phyloP scores from a whole-genome alignment of 148 eudicot species.

The Talinum fruticosum region DNA sequence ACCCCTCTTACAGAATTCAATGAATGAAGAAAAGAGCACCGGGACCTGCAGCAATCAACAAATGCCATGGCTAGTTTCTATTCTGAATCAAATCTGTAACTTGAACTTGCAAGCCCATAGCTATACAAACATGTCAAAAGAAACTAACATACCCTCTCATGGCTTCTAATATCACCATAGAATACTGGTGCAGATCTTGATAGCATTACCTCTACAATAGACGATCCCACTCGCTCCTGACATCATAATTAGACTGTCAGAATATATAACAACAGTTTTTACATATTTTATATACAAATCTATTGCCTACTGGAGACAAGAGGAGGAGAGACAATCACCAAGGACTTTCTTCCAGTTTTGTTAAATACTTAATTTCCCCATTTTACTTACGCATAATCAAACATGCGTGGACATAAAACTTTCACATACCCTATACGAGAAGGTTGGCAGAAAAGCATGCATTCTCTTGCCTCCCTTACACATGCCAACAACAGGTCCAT shows the following conservation, averaged over 20 bases:
- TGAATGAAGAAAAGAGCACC: conserved; percentile 74
- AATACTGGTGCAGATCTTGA: conserved; percentile 79
- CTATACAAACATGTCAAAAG: neutral
- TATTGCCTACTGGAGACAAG: neutral
- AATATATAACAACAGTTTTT: neutral
- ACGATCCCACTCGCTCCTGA: conserved; percentile 66
- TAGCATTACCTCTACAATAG: conserved; percentile 78
- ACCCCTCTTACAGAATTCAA: conserved; percentile 54
- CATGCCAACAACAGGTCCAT: neutral
- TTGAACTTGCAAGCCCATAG: neutral
- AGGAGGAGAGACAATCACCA: neutral
- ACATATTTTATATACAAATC: neutral
- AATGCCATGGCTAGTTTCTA: conserved; percentile 4
- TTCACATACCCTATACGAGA: neutral
- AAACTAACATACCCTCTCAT: conserved; percentile 64
- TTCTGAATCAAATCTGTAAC: neutral
- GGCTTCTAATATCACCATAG: conserved; percentile 91
- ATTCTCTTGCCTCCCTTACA: neutral
- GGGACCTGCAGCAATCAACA: conserved; percentile 49
- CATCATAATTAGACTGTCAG: conserved; percentile 4
- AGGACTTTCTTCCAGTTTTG: neutral
- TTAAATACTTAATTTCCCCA: neutral
- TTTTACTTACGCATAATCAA: neutral
- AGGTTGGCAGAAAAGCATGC: neutral
- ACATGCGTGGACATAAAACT: neutral